A percentile compares a stretch with the other conserved stretches of the same genome.
These are phyloP conservation scores for Protomyces pachydermus DNA, from an alignment of 1,139 yeast species.

Conservation along the genomic window DNA sequence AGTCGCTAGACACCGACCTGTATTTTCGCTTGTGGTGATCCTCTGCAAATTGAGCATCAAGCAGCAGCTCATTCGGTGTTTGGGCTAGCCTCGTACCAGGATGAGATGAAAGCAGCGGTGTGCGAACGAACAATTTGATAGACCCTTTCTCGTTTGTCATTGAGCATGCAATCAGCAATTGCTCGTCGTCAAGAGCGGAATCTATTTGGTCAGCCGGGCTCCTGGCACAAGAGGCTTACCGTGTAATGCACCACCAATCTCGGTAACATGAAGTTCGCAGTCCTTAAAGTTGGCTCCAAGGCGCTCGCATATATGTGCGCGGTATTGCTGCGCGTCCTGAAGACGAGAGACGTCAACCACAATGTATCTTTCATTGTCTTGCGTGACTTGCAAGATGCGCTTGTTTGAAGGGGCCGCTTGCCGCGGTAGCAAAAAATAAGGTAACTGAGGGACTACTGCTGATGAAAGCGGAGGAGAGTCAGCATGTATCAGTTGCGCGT, in stretches of 20 bases:
- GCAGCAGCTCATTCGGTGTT: not conserved
- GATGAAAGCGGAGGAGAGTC: not conserved
- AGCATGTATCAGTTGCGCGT: not conserved
- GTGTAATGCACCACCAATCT: constrained; percentile 49
- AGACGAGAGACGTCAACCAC: constrained; percentile 47
- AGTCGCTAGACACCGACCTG: not conserved
- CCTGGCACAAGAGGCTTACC: not conserved
- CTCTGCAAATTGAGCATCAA: not conserved
- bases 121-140: constrained; percentile 11
- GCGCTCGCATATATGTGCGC: constrained; percentile 42
- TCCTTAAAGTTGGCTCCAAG: constrained; percentile 43
- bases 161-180: constrained; percentile 45
- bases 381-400: constrained; percentile 51
- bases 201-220: constrained; percentile 45
- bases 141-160: constrained; percentile 10
- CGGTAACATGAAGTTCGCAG: constrained; percentile 61
- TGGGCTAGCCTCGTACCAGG: not conserved
- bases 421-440: not conserved
- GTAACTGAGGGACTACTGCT: not conserved
- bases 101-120: not conserved
- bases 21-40: not conserved
- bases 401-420: not conserved
- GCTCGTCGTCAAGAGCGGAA: constrained; percentile 49
- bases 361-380: constrained; percentile 52
- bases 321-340: constrained; percentile 40